Evolutionary conservation across 73 alveolate genomes (phyloP).

Genomic region (Effrenium voratum): DNA sequence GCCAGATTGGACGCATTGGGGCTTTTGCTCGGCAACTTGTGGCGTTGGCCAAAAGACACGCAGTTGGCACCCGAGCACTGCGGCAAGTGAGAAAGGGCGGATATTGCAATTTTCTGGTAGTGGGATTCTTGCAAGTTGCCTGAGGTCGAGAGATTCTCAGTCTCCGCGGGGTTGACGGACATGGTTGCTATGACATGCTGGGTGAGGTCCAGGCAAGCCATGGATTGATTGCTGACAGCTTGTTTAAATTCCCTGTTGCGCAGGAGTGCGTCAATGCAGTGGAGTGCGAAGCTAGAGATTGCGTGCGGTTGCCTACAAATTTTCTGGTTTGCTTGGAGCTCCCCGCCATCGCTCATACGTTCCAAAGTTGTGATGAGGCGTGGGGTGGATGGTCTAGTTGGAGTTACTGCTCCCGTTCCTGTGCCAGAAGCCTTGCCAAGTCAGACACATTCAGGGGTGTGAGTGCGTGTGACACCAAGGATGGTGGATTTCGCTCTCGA

Average conservation of each 20-base stretch:
- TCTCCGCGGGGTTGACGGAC: constrained; percentile 58
- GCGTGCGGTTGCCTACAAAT: background rate
- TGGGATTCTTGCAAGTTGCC: too few relatives aligned
- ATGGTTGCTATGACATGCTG: constrained; percentile 68
- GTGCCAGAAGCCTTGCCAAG: background rate
- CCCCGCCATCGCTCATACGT: background rate
- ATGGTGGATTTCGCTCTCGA: constrained; percentile 75
- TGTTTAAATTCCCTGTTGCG: background rate
- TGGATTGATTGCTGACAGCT: background rate
- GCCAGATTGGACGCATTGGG: constrained; percentile 79
- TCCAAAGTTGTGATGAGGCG: background rate
- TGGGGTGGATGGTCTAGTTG: constrained; percentile 74
- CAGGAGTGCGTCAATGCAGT: constrained; percentile 45
- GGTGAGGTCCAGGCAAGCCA: constrained; percentile 58
- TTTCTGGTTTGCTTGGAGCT: too few relatives aligned
- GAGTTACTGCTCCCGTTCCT: constrained; percentile 82
- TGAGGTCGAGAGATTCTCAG: constrained; percentile 45
- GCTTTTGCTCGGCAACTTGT: constrained; percentile 72
- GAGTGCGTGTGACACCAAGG: background rate
- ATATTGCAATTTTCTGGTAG: too few relatives aligned
- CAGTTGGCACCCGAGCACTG: background rate
- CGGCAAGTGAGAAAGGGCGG: too few relatives aligned
- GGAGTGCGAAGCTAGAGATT: constrained; percentile 55
- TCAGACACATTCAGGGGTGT: background rate
- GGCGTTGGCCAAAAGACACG: constrained; percentile 76